A percentile compares a stretch with the other conserved stretches of the same genome.
These are phyloP conservation scores for Brettanomyces nanus DNA, from an alignment of 805 yeast genomes.

Conservation along the genomic window DNA sequence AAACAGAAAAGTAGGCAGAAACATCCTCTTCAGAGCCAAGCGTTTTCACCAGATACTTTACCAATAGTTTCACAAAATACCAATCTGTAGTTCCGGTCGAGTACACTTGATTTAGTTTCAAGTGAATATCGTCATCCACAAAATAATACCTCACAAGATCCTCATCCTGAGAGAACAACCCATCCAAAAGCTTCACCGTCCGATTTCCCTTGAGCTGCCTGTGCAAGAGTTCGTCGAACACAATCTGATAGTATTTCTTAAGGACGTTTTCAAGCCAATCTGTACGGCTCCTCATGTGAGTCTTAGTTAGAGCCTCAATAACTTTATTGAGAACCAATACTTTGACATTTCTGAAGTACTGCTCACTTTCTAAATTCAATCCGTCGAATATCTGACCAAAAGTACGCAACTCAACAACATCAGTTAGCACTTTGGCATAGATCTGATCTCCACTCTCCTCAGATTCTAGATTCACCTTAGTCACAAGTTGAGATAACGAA, in stretches of 20 bases:
- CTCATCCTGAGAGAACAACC: background rate
- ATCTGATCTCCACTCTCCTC: background rate
- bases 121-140: background rate
- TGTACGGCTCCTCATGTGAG: constrained; percentile 1
- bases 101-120: background rate
- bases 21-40: background rate
- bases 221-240: background rate
- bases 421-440: background rate
- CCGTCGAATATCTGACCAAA: background rate
- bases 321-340: background rate
- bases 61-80: background rate
- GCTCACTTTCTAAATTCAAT: background rate
- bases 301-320: constrained; percentile 8
- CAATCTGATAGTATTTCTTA: background rate
- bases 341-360: constrained; percentile 1
- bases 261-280: background rate
- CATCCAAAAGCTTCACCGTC: background rate
- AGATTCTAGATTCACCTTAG: constrained; percentile 1
- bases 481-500: constrained; percentile 17
- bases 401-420: background rate
- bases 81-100: background rate
- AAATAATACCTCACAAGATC: background rate
- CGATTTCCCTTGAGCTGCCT: background rate
- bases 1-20: background rate
- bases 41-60: background rate